Base-by-base conservation (phyloP, 1,284 basidiomycete species). In the Apiotrichum gamsii region DNA sequence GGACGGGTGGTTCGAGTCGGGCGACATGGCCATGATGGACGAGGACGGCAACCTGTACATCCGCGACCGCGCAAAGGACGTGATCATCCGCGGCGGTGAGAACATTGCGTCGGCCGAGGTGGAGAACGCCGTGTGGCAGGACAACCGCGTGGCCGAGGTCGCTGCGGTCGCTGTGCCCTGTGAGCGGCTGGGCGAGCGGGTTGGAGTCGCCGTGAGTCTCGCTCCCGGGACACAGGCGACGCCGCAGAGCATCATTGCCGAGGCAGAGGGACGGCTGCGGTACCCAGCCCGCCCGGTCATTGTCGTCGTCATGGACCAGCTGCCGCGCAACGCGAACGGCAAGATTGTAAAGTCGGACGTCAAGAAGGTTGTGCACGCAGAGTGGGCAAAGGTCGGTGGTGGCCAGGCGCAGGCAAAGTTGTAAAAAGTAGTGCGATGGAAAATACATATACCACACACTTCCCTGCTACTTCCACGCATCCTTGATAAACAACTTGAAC, bases 1-100 rank as follows among this genome's bases (percentile, higher is more conserved):
- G 2, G 63, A 69, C 15, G 68, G 68, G n/a, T 70, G 68, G 68
- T 53, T 70, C 9, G 59, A 67, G 49, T 64, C 68, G 8, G 68
- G 68, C 13, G 68, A 70, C 56, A 49, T 62, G 11, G 68, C 52
- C 3, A 51, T 45, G 39, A 43, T 69, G 4, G 65, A 64, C 40
- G 46, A 57, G 13, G 61, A 69, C 2, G 68, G 65, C 0, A 65
- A 57, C 47, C 36, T 70, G 32, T 65, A 60, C 42, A 63, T 70
- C 51, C 58, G 60, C 31, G 67, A 70, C 44, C 51, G 65, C 30
- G 38, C 62, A 14, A 70, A 70, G 54, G 69, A 70, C 49, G 56
- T 70, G 19, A 67, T 70, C 31, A 67, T 70, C 23, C 62, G 69
- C 1, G 67, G 67, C 18, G 69, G 69, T 2, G 69, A 70, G 49